These are phyloP conservation scores for Fusarium acutatum DNA, from an alignment of 2,329 filamentous ascomycete species.

Conservation along the genomic window DNA sequence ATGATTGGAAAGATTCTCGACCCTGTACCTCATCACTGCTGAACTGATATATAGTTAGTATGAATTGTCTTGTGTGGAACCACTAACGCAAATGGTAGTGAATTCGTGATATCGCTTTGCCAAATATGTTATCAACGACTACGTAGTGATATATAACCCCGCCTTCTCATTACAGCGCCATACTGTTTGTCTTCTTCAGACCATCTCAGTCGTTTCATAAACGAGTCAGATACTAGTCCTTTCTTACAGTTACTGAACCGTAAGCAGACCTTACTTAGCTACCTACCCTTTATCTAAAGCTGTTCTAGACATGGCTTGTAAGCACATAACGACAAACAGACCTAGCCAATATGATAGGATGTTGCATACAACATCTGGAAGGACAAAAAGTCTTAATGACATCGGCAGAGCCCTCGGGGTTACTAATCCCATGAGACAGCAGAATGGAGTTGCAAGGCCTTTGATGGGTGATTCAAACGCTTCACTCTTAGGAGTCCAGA, in stretches of 20 bases:
- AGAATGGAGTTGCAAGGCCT: background rate
- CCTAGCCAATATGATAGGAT: background rate
- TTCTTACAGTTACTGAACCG: background rate
- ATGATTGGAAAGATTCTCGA: background rate
- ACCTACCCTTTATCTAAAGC: background rate
- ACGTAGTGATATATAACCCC: background rate
- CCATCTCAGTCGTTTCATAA: background rate
- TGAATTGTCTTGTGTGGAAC: background rate
- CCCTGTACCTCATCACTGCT: background rate
- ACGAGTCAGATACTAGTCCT: background rate
- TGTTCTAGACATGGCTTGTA: background rate
- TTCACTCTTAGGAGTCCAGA: no score
- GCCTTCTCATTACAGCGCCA: background rate
- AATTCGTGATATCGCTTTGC: background rate
- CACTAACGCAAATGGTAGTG: background rate
- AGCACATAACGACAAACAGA: background rate
- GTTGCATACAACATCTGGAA: background rate
- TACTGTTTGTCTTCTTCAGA: background rate
- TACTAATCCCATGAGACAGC: background rate
- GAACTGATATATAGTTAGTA: background rate
- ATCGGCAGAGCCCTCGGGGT: background rate
- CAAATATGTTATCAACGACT: background rate
- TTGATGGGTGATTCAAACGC: background rate
- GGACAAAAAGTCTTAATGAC: background rate
- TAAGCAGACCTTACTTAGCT: background rate